Evolutionary conservation across 1,139 yeast genomes (phyloP), one percentile per base, ranked within the genome.

Genomic region (Debaryomyces singareniensis): DNA sequence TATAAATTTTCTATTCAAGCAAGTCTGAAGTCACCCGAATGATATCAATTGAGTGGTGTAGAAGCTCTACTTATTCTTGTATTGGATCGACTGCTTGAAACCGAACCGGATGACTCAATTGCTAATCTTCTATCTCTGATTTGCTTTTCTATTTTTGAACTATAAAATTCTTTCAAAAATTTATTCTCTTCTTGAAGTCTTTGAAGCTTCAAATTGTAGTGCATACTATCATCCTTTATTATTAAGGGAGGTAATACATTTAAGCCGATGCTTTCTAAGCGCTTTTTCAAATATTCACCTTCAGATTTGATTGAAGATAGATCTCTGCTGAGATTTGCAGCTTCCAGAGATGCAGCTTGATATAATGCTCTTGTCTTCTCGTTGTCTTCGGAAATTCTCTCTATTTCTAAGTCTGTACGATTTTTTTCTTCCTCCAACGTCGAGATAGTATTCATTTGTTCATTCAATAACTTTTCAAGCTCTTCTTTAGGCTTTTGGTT

Each of bases 331-430:
- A 60, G 44, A 27, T 68, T 73, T 1, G 78, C 81, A 0, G 86
- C 86, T 13, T 53, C 55, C 0, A 75, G 55, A 0, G 85, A 77
- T 18, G 56, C 55, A 5, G 47, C 42, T 49, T 78, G 87, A 44
- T 80, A 80, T 27, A 62, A 46, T 2, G 40, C 39, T 35, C 86
- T 55, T 5, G 68, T 44, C 0, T 39, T 30, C 20, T 74, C 79
- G 35, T 65, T 63, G 29, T 57, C 64, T 3, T 40, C 40, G 5
- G 44, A 43, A 15, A 61, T 43, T 20, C 47, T 47, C 2, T 45
- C 43, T 31, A 55, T 53, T 33, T 56, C 68, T 2, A 36, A 38
- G 10, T 43, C 42, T 14, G 67, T 43, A 3, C 38, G 43, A 1
- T 29, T 33, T n/a, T 62, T 39, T 35, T 61, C 63, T 24, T 44